Evolutionary conservation across 208 protist species (phyloP).

Genomic region (Histomonas meleagridis): DNA sequence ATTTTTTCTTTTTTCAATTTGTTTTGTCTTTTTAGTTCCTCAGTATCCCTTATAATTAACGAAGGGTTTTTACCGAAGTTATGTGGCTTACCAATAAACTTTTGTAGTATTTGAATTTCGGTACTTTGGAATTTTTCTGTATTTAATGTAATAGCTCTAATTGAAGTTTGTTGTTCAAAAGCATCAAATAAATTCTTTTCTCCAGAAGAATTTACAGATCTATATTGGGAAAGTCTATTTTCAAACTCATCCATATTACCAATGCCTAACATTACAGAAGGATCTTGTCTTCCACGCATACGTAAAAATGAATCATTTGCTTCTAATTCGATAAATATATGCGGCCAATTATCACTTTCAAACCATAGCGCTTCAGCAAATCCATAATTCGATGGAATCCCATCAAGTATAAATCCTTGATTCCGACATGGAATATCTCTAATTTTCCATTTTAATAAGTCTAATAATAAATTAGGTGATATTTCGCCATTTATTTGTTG

Average conservation of each 20-base stretch:
- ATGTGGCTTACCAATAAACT: neutral
- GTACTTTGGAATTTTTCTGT: neutral
- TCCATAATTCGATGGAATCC: constrained; percentile 18
- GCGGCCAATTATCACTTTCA: neutral
- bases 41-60: neutral
- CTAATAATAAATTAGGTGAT: neutral
- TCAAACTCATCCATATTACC: constrained; percentile 28
- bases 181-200: neutral
- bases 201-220: neutral
- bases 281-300: neutral
- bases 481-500: neutral
- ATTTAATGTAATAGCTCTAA: neutral
- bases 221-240: neutral
- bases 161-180: neutral
- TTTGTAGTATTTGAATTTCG: neutral
- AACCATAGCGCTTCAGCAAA: constrained; percentile 14
- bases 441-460: constrained; percentile 21
- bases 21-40: neutral
- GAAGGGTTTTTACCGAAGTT: constrained; percentile 15
- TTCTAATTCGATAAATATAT: constrained; percentile 1
- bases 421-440: neutral
- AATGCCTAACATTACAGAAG: constrained; percentile 15
- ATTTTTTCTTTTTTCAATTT: neutral
- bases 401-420: constrained; percentile 30
- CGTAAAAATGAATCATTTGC: neutral